Percentiles rank a stretch among this genome's conserved stretches.
Evolutionary conservation across 2,329 filamentous ascomycete species (phyloP).

Genomic region (Xylaria sp.): DNA sequence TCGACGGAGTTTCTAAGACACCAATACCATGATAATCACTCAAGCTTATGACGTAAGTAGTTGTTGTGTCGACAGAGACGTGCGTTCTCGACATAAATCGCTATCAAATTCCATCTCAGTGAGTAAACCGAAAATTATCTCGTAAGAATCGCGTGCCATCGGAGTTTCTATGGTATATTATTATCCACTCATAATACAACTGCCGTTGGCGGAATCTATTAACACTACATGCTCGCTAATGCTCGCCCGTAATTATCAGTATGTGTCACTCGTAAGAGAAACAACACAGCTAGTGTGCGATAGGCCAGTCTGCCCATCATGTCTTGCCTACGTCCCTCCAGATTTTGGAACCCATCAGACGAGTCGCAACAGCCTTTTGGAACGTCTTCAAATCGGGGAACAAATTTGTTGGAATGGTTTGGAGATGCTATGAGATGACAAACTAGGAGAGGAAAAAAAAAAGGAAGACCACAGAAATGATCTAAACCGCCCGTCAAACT

Average conservation of each 20-base stretch:
- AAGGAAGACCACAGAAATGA: constrained; percentile 14
- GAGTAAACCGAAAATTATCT: background rate
- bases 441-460: constrained; percentile 23
- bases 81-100: background rate
- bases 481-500: constrained; percentile 29
- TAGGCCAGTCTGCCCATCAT: constrained; percentile 2
- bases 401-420: constrained; percentile 26
- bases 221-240: constrained; percentile 24
- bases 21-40: background rate
- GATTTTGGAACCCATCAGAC: constrained; percentile 18
- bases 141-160: background rate
- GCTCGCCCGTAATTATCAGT: constrained; percentile 14
- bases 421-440: constrained; percentile 32
- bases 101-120: too few relatives aligned
- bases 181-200: constrained; percentile 23
- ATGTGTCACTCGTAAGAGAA: constrained; percentile 8
- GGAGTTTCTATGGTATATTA: constrained; percentile 24
- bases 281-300: constrained; percentile 6
- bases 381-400: constrained; percentile 22
- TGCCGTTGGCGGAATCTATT: constrained; percentile 20
- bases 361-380: constrained; percentile 13
- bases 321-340: constrained; percentile 3
- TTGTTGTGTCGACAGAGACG: background rate
- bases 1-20: background rate
- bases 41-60: background rate